These are phyloP conservation scores for Boletus speciosus DNA, from an alignment of 768 basidiomycete species.

Conservation along the genomic window DNA sequence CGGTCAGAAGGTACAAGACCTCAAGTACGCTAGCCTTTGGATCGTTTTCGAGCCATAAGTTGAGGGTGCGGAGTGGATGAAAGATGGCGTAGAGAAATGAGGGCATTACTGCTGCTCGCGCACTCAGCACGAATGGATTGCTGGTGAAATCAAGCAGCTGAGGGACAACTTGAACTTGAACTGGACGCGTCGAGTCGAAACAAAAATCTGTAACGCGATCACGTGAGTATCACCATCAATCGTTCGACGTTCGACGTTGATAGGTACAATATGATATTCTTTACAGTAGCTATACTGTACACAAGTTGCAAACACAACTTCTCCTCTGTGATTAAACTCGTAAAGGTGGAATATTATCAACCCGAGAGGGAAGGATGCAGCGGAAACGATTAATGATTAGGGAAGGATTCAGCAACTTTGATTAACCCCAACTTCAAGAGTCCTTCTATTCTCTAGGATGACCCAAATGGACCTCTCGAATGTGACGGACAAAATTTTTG, in stretches of 20 bases:
- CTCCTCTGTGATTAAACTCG: neutral
- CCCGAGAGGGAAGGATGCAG: neutral
- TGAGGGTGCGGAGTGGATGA: slow-evolving; percentile 52
- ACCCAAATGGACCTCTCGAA: neutral
- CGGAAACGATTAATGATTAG: neutral
- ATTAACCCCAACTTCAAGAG: neutral
- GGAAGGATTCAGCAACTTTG: neutral
- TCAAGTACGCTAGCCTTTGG: slow-evolving; percentile 51
- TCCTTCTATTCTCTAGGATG: neutral
- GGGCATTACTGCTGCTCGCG: slow-evolving; percentile 21
- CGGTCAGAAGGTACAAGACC: slow-evolving; percentile 60
- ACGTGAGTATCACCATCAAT: slow-evolving; percentile 12
- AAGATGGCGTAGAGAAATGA: slow-evolving; percentile 38
- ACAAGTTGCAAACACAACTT: neutral
- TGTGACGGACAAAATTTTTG: slow-evolving; percentile 9
- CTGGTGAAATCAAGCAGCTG: neutral
- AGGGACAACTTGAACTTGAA: slow-evolving; percentile 8
- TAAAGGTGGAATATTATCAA: neutral
- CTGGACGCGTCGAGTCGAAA: neutral
- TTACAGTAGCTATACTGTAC: no score
- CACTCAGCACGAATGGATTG: neutral
- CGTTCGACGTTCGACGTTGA: no score
- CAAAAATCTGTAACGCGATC: slow-evolving; percentile 12
- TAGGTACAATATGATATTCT: no score
- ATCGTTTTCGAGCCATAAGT: slow-evolving; percentile 46